Base-by-base conservation (phyloP, 805 yeast genomes). In the Jamesozyma gamospora region DNA sequence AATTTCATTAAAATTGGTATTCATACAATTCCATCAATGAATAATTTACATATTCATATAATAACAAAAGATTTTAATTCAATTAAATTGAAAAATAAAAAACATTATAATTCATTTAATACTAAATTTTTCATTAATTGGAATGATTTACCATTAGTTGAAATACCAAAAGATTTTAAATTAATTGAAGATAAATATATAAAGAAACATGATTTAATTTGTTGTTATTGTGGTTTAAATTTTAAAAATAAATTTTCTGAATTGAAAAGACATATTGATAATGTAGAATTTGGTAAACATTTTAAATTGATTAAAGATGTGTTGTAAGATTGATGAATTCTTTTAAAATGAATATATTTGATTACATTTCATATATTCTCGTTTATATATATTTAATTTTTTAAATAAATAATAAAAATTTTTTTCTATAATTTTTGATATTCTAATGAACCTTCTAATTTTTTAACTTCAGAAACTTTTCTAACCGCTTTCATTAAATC, bases 401-500 rank as follows among this genome's bases (percentile, higher is more conserved):
- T 6, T 5, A 29, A 13, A 9, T 29, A 14, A 11, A 14, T 14
- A 29, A 14, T 29, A 9, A 29, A 7, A 27, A 4, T 11, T 29
- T 4, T 17, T 17, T 14, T 41, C 44, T 68, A 92, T 60, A 92
- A 69, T 71, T 92, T 92, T 69, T 92, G 94, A 63, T 92, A 92
- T 55, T 90, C 97, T 46, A 90, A 67, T 62, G 84, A 83, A 48
- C 97, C 97, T 69, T 92, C 98, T 63, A 92, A 74, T 66, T 92
- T 92, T 81, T 92, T 92, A 40, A 86, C 81, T 62, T 92, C 98
- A 17, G 90, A 88, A 44, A 92, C 96, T 69, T 92, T 92, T 65
- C 99, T 77, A 34, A 87, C 97, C 14, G 99, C 99, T 65, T 92
- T 92, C 90, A 92, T 82, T 64, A 92, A 62, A 68, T 92, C 99